A percentile compares a stretch with the other conserved stretches of the same genome.
Conservation (phyloP, 2,329 filamentous ascomycete genomes). For the Fusarium poae region DNA sequence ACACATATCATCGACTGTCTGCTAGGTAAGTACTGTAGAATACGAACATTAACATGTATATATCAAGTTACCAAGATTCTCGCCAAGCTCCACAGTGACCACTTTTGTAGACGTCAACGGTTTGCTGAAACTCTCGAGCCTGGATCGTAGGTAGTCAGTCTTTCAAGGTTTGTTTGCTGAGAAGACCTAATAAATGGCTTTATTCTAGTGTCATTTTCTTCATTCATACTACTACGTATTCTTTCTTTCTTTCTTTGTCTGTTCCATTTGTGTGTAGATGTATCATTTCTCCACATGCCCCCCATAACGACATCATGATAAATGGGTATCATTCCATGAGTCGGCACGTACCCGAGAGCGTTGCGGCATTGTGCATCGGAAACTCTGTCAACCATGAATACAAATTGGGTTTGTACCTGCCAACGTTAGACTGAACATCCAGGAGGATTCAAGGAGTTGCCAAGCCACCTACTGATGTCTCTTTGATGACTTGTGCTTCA, state of each 20-base stretch:
- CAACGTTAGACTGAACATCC: background rate
- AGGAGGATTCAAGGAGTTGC: constrained; percentile 5
- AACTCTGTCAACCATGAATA: constrained; percentile 4
- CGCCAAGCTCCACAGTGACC: background rate
- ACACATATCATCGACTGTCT: constrained; percentile 1
- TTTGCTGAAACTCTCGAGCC: background rate
- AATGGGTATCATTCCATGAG: constrained; percentile 5
- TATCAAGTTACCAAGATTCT: background rate
- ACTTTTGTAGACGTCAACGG: constrained; percentile 9
- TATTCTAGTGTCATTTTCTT: constrained; percentile 3
- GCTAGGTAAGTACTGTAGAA: background rate
- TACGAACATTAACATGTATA: constrained; percentile 12
- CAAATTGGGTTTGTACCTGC: background rate
- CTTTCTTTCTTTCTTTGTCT: constrained; percentile 5
- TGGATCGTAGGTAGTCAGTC: background rate
- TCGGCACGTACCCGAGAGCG: constrained; percentile 31
- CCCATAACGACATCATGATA: constrained; percentile 7
- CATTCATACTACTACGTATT: background rate
- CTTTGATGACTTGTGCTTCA: background rate
- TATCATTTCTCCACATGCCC: constrained; percentile 24
- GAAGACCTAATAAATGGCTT: background rate
- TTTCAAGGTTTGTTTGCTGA: constrained; percentile 5
- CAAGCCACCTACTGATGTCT: constrained; percentile 5
- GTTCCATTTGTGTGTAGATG: constrained; percentile 18
- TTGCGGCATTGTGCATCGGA: constrained; percentile 15